Conservation (phyloP, 768 basidiomycete species). For the Cystobasidium onofrii region DNA sequence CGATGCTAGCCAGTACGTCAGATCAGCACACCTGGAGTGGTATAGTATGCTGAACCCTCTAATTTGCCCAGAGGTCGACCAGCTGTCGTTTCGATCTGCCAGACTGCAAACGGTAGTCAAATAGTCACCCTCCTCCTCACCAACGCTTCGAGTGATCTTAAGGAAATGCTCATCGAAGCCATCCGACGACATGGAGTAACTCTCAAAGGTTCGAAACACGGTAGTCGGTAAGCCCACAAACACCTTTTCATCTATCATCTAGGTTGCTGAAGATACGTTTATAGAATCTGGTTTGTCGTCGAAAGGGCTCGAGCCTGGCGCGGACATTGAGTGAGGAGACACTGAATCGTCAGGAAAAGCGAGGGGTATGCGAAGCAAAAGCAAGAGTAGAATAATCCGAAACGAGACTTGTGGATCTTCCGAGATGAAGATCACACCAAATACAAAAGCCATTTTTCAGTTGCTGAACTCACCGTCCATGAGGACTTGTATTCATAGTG, state of each 20-base stretch:
- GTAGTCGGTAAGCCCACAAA: neutral
- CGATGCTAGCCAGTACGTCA: constrained; percentile 12
- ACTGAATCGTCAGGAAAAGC: no score
- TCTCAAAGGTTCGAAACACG: constrained; percentile 29
- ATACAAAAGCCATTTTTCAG: no score
- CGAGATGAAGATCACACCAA: no score
- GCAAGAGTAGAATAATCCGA: no score
- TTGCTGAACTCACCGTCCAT: no score
- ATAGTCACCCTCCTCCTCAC: constrained; percentile 32
- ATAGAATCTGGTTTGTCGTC: constrained; percentile 30
- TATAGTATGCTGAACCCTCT: no score
- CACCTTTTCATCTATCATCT: neutral
- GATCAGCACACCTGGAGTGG: no score
- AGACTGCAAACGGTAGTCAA: constrained; percentile 26
- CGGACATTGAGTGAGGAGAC: no score
- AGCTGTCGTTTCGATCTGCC: constrained; percentile 18
- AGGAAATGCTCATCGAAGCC: constrained; percentile 30
- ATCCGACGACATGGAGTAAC: constrained; percentile 31
- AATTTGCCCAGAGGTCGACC: constrained; percentile 8
- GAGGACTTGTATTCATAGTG: neutral
- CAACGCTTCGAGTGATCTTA: constrained; percentile 10
- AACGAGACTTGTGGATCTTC: no score
- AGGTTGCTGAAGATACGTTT: neutral
- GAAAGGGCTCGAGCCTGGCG: constrained; percentile 16
- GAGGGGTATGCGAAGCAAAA: no score